A percentile compares a stretch with the other conserved stretches of the same genome.
Conservation (phyloP, 169 alveolate species). For the Eimeria necatrix region DNA sequence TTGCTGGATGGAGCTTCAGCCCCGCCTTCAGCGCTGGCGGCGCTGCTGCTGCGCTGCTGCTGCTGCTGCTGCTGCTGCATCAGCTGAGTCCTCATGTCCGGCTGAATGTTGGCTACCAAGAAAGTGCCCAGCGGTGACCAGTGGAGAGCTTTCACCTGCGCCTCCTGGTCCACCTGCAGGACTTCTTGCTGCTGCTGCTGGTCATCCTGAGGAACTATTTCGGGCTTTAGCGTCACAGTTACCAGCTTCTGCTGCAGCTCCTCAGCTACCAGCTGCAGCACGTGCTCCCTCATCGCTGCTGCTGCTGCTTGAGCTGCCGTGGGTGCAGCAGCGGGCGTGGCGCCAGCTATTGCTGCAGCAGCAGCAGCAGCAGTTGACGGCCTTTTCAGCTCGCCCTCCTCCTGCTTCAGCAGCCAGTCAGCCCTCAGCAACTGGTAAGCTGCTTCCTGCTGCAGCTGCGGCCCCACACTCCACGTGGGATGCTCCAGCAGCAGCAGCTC, state of each 20-base stretch:
- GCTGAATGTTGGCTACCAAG: slow-evolving; percentile 64
- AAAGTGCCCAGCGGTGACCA: slow-evolving; percentile 77
- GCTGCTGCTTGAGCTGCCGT: slow-evolving; percentile 34
- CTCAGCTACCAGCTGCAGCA: slow-evolving; percentile 64
- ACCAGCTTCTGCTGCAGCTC: slow-evolving; percentile 40
- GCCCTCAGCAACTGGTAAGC: slow-evolving; percentile 66
- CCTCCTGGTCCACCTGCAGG: slow-evolving; percentile 58
- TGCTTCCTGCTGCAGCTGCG: slow-evolving; percentile 65
- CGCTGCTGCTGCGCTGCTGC: slow-evolving; percentile 16
- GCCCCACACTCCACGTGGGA: slow-evolving; percentile 70
- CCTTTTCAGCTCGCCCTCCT: slow-evolving; percentile 13
- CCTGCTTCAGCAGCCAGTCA: slow-evolving; percentile 59
- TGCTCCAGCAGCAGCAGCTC: slow-evolving; percentile 68
- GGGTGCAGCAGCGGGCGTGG: slow-evolving; percentile 46
- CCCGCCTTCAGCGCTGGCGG: not conserved
- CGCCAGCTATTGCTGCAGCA: slow-evolving; percentile 44
- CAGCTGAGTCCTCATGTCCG: slow-evolving; percentile 34
- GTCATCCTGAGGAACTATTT: slow-evolving; percentile 54
- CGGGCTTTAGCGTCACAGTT: slow-evolving; percentile 44
- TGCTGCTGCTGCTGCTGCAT: slow-evolving; percentile 51
- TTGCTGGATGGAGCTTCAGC: slow-evolving; percentile 6
- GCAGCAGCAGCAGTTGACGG: slow-evolving; percentile 57
- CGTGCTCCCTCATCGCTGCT: slow-evolving; percentile 13
- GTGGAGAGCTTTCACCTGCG: slow-evolving; percentile 67
- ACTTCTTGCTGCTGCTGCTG: slow-evolving; percentile 48